Evolutionary conservation across 768 basidiomycete species (phyloP).

Genomic region (Calocybe cyanea): DNA sequence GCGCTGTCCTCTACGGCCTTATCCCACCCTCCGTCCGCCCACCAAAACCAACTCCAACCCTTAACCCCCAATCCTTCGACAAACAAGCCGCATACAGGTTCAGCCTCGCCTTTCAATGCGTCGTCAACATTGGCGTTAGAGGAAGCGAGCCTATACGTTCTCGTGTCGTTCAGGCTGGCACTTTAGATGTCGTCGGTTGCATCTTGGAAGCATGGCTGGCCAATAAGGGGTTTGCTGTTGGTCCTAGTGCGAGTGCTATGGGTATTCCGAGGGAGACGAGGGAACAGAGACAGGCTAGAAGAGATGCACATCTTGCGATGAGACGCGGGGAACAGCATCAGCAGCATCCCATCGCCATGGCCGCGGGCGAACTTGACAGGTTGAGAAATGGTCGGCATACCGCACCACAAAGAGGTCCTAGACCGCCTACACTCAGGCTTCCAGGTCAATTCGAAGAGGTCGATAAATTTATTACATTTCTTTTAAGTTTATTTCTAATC

Average conservation of each 20-base stretch:
- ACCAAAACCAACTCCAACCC: constrained; percentile 51
- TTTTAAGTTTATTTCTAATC: constrained; percentile 7
- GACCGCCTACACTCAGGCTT: background rate
- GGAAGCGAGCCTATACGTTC: constrained; percentile 91
- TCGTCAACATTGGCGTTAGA: constrained; percentile 95
- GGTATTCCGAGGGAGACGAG: constrained; percentile 71
- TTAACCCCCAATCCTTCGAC: constrained; percentile 70
- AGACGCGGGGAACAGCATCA: constrained; percentile 59
- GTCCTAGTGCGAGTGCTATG: constrained; percentile 73
- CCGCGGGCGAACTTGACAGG: constrained; percentile 51
- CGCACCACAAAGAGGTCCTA: constrained; percentile 1
- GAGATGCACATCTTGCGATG: constrained; percentile 51
- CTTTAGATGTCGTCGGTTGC: constrained; percentile 89
- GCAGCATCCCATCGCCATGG: too few relatives aligned
- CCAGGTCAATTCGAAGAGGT: constrained; percentile 17
- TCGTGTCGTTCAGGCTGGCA: constrained; percentile 92
- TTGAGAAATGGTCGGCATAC: constrained; percentile 34
- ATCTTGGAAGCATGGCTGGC: constrained; percentile 92
- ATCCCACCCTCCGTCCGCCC: constrained; percentile 58
- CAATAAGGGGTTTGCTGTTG: constrained; percentile 82
- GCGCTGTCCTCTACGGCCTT: constrained; percentile 73
- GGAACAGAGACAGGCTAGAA: constrained; percentile 65
- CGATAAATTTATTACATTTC: constrained; percentile 13
- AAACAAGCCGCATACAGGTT: constrained; percentile 87
- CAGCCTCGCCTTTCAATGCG: constrained; percentile 91